These are phyloP conservation scores for Candida taoyuanica DNA, from an alignment of 805 yeast genomes.

Conservation along the genomic window DNA sequence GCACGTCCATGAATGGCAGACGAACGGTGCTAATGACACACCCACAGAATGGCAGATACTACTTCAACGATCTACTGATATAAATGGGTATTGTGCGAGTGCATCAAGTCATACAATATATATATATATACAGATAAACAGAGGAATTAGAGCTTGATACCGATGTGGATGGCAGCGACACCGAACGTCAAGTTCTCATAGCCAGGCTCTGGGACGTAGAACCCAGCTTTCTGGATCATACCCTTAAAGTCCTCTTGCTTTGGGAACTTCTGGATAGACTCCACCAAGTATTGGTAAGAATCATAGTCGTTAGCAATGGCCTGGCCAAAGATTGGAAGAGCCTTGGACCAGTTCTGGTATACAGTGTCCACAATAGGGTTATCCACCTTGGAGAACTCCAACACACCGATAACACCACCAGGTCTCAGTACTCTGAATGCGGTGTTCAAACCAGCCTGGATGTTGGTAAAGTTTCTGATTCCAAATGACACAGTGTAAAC, in stretches of 20 bases:
- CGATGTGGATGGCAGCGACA: conserved; percentile 92
- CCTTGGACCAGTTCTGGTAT: conserved; percentile 84
- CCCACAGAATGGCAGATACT: too few species aligned
- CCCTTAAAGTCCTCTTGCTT: conserved; percentile 82
- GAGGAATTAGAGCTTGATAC: conserved; percentile 65
- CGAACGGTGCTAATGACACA: too few species aligned
- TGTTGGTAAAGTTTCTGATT: conserved; percentile 91
- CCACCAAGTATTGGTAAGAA: conserved; percentile 93
- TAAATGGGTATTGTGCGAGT: too few species aligned
- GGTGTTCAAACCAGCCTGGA: conserved; percentile 90
- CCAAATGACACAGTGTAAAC: conserved; percentile 97
- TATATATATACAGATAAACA: conserved; percentile 1
- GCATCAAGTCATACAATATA: not conserved
- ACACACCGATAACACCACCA: conserved; percentile 95
- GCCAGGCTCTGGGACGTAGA: conserved; percentile 84
- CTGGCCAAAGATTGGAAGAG: conserved; percentile 93
- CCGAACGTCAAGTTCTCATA: conserved; percentile 94
- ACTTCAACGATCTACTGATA: too few species aligned
- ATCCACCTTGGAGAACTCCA: conserved; percentile 90
- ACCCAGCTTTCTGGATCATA: conserved; percentile 95
- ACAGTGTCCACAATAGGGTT: conserved; percentile 68
- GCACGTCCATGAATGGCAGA: not conserved
- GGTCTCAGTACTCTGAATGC: conserved; percentile 95
- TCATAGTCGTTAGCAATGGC: conserved; percentile 92
- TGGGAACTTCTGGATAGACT: conserved; percentile 89